Percentiles rank a stretch among this genome's conserved stretches.
Evolutionary conservation across 2,329 filamentous ascomycete species (phyloP).

Genomic region (Ophiostoma triangulosporum): DNA sequence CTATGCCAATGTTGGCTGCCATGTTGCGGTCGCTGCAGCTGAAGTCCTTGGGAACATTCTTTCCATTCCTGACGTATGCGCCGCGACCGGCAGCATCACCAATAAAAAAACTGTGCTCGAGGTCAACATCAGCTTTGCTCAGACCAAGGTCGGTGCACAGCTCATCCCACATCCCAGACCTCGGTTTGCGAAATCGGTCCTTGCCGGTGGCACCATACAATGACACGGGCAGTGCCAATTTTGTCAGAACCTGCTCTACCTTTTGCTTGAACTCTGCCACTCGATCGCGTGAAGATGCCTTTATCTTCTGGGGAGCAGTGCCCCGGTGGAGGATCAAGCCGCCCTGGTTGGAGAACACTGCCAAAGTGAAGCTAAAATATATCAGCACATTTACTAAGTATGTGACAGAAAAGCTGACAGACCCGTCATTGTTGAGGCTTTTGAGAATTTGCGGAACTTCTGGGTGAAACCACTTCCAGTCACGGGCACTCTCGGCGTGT

Average conservation of each 20-base stretch:
- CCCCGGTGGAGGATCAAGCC: slow-evolving; percentile 64
- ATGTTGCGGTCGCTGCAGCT: slow-evolving; percentile 64
- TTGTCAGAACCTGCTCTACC: slow-evolving; percentile 51
- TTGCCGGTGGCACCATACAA: slow-evolving; percentile 78
- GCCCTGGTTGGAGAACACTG: slow-evolving; percentile 81
- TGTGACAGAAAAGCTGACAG: slow-evolving; percentile 13
- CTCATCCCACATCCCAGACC: slow-evolving; percentile 74
- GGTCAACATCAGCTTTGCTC: slow-evolving; percentile 38
- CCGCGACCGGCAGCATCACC: slow-evolving; percentile 66
- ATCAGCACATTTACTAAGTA: neutral
- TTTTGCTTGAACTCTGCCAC: slow-evolving; percentile 75
- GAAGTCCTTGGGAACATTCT: slow-evolving; percentile 43
- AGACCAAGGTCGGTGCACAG: slow-evolving; percentile 46
- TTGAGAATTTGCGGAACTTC: slow-evolving; percentile 54
- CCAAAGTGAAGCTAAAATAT: slow-evolving; percentile 33
- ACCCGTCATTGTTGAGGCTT: slow-evolving; percentile 59
- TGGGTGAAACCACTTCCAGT: slow-evolving; percentile 92
- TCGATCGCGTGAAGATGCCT: slow-evolving; percentile 43
- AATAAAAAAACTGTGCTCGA: slow-evolving; percentile 65
- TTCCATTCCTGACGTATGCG: slow-evolving; percentile 34
- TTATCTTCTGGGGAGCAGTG: slow-evolving; percentile 17
- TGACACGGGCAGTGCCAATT: slow-evolving; percentile 61
- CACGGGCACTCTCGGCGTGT: slow-evolving; percentile 53
- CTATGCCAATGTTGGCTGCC: slow-evolving; percentile 69
- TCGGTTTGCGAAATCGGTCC: slow-evolving; percentile 76